These are phyloP conservation scores for Xylaria nigripes DNA, from an alignment of 495 filamentous ascomycete species.

Conservation along the genomic window DNA sequence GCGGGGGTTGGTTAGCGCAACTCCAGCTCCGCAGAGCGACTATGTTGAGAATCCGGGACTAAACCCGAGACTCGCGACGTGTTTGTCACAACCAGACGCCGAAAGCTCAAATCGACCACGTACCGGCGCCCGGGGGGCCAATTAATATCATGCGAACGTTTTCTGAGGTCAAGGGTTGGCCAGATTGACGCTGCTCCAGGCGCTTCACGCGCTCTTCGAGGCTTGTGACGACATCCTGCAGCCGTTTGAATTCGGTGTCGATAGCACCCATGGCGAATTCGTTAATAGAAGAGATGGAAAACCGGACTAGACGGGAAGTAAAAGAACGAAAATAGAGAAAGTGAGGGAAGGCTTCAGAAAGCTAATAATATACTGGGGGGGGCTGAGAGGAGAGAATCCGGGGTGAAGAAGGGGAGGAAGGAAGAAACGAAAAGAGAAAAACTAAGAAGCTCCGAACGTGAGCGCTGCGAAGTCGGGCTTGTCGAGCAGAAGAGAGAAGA, in stretches of 20 bases:
- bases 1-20: conserved; percentile 25
- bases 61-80: not conserved
- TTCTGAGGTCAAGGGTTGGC: conserved; percentile 44
- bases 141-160: conserved; percentile 93
- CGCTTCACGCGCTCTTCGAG: conserved; percentile 77
- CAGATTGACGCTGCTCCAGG: conserved; percentile 56
- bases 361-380: conserved; percentile 9
- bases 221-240: conserved; percentile 69
- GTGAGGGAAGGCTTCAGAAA: not conserved
- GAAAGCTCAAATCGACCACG: conserved; percentile 22
- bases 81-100: not conserved
- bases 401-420: conserved; percentile 13
- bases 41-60: conserved; percentile 1
- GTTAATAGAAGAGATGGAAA: conserved; percentile 17
- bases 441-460: conserved; percentile 3
- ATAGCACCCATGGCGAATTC: conserved; percentile 73
- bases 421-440: conserved; percentile 1
- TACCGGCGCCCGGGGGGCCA: conserved; percentile 96
- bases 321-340: conserved; percentile 7
- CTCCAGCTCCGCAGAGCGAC: not conserved
- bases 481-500: conserved; percentile 1
- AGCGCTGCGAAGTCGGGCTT: conserved; percentile 8
- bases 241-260: conserved; percentile 66
- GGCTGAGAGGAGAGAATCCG: conserved; percentile 14
- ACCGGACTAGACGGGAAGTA: conserved; percentile 32